Base-by-base conservation (phyloP, 1,139 yeast genomes). In the Debaryomyces psychrophilus region DNA sequence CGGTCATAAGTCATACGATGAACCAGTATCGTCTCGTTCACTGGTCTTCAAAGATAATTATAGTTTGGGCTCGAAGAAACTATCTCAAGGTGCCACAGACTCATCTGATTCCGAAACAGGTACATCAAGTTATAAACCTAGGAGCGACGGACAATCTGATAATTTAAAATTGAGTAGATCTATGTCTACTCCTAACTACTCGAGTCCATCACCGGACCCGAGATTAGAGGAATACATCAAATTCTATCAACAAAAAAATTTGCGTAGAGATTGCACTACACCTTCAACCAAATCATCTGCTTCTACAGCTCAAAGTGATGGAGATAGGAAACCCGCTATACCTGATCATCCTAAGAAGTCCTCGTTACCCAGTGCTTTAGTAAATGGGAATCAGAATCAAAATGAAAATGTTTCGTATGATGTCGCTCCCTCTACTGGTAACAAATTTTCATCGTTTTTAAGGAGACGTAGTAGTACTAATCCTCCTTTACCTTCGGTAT, bases 141-240 rank as follows among this genome's bases (percentile, higher is more conserved):
- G 18, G 7, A 31, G 20, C 20, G 37, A 31, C 9, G 4, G 12
- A 7, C 37, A 25, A 11, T 14, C 35, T 8, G 44, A 29, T 12
- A 14, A 17, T n/a, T 49, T 29, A 17, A 36, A 33, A 26, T 46
- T 54, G 20, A 42, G 50, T n/a, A 51, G 61, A 29, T 50, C 62
- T 6, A 53, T 52, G 48, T 55, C 64, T 1, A 49, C 59, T 2
- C 60, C 64, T 8, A 47, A 46, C 4, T 41, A 46, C 33, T 31
- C 52, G 11, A 44, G 43, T 6, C 50, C 46, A 7, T 20, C 52
- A 3, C 29, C 55, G 5, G 88, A 84, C 55, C 84, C 86, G 1
- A 72, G 81, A 51, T 60, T 85, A 33, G 79, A 80, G 34, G 83
- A 81, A 44, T 85, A 83, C 56, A 68, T 85, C 47, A 69, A 71